These are phyloP conservation scores for Phytophthora foliorum DNA, from an alignment of 352 stramenopile species.

Conservation along the genomic window DNA sequence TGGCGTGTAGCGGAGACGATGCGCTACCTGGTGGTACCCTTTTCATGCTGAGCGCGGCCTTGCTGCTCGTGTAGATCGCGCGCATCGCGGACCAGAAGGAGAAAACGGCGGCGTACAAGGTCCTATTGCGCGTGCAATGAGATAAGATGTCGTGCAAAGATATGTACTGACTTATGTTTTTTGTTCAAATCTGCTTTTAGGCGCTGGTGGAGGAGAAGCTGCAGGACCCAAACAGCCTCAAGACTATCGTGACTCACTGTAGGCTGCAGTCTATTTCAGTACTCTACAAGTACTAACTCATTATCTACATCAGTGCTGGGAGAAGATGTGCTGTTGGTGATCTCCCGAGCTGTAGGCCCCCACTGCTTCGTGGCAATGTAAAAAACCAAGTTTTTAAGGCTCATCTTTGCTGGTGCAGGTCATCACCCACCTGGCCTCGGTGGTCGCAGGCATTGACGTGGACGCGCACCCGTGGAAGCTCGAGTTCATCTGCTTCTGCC, in stretches of 20 bases:
- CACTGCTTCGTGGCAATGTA: background rate
- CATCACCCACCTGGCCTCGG: conserved; percentile 76
- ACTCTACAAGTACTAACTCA: conserved; percentile 1
- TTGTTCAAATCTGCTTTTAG: conserved; percentile 39
- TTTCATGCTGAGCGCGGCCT: conserved; percentile 1
- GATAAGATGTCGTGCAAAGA: background rate
- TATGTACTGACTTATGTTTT: background rate
- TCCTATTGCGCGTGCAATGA: conserved; percentile 13
- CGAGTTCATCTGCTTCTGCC: conserved; percentile 78
- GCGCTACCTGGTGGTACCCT: background rate
- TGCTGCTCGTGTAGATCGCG: conserved; percentile 53
- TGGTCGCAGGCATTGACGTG: conserved; percentile 64
- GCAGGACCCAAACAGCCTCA: conserved; percentile 51
- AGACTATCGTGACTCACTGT: conserved; percentile 79
- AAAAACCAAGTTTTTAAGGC: background rate
- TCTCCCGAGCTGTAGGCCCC: conserved; percentile 69
- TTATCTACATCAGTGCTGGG: conserved; percentile 57
- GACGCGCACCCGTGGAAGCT: conserved; percentile 81
- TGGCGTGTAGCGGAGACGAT: background rate
- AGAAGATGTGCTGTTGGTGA: conserved; percentile 82
- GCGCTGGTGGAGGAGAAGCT: conserved; percentile 61
- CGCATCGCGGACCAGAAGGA: conserved; percentile 80
- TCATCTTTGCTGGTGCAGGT: conserved; percentile 36
- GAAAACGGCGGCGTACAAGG: conserved; percentile 83
- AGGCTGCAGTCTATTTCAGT: conserved; percentile 16